Base-by-base conservation (phyloP, 257 asterid species). In the Paraleonurus japonicus region DNA sequence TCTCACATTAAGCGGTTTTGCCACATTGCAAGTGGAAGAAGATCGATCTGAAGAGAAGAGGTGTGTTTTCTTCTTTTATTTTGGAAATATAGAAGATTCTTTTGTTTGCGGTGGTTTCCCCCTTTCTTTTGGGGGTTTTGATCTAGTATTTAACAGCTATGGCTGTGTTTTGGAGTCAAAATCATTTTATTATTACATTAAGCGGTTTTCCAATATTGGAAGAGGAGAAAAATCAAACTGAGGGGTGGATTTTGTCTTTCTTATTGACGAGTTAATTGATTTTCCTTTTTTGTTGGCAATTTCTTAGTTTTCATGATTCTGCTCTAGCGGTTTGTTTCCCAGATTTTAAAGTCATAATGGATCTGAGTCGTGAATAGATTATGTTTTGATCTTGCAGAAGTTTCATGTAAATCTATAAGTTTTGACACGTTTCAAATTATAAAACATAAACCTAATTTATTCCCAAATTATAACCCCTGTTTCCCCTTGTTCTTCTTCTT, bases 1-100 rank as follows among this genome's bases (percentile, higher is more conserved):
- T 23, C 63, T 32, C 41, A 35, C 9, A 20, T 13, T 26, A 3
- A 20, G 82, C 86, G 82, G 81, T 71, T 84, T 84, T 47, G 70
- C 74, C 0, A 23, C 15, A 11, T 39, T n/a, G 26, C 22, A 20
- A 16, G 39, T 32, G 37, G 43, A 16, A 12, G 24, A 37, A 13
- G 12, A 35, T 39, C 23, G 20, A 41, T 57, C 37, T 39, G n/a
- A n/a, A n/a, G n/a, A n/a, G 27, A 15, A 7, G n/a, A 73, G 82
- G 79, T 78, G 65, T 48, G 77, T 23, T 66, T 61, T 67, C 48
- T 32, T 53, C 65, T 65, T n/a, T 59, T 57, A 50, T 23, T 5
- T 47, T 30, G 54, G 51, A 51, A 67, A 22, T 16, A 11, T 43
- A 0, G 39, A 54, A 16, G 7, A 4, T 27, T 26, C 47, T 10